These are phyloP conservation scores for Botrytis squamosa DNA, from an alignment of 2,329 filamentous ascomycete species.

Conservation along the genomic window DNA sequence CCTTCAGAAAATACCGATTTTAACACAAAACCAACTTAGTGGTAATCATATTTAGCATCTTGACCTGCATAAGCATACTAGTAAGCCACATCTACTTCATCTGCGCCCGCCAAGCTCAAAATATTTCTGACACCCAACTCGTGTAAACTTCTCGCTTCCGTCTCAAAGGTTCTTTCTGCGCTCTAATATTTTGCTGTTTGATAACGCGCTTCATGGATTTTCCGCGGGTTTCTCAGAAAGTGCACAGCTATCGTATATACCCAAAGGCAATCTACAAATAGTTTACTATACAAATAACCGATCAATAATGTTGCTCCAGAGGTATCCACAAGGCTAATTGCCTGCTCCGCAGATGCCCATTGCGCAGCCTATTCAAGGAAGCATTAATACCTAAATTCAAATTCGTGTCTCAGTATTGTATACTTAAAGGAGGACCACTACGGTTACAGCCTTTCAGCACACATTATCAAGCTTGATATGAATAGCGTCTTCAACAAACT, in stretches of 20 bases:
- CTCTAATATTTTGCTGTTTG: conserved; percentile 66
- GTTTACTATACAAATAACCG: background rate
- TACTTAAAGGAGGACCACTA: background rate
- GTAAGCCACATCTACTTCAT: no score
- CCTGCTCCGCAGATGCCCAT: background rate
- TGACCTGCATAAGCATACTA: conserved; percentile 45
- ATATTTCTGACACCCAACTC: conserved; percentile 53
- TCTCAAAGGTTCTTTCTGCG: conserved; percentile 64
- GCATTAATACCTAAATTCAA: background rate
- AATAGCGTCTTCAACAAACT: background rate
- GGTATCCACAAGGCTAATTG: background rate
- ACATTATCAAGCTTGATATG: background rate
- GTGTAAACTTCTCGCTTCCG: conserved; percentile 71
- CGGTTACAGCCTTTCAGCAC: background rate
- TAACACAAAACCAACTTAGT: conserved; percentile 51
- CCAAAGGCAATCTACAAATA: background rate
- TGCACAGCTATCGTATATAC: background rate
- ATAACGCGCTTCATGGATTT: conserved; percentile 77
- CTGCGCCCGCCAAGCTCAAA: conserved; percentile 47
- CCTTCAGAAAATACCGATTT: background rate
- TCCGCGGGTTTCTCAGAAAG: background rate
- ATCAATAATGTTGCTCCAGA: background rate
- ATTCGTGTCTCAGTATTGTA: background rate
- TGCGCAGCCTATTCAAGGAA: background rate
- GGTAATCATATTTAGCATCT: conserved; percentile 43